Evolutionary conservation across 2,329 filamentous ascomycete genomes (phyloP), one percentile per base, ranked within the genome.

Genomic region (Elsinoe necatrix): DNA sequence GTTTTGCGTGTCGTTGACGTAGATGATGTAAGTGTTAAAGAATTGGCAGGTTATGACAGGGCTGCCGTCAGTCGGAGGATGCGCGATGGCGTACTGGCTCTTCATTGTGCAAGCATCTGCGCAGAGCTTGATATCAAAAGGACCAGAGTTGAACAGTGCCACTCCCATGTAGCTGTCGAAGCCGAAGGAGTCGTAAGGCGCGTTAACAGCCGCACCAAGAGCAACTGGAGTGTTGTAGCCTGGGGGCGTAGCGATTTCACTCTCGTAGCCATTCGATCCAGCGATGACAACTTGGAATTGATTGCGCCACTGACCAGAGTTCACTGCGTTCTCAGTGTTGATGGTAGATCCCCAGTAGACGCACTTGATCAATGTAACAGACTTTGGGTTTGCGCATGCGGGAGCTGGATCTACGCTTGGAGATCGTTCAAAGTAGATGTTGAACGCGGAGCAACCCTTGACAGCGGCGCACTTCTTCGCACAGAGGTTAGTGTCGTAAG

Each of bases 61-160:
- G 2, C 61, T 60, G 39, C 59, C 59, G 18, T 58, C 54, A 12
- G 16, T 54, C 12, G 58, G 57, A 5, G 61, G 58, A 25, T 62
- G 60, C 21, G 47, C 52, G 16, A 61, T 21, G 20, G 61, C 57
- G 48, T 63, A 64, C 4, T 61, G 56, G 37, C 54, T 59, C 47
- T 59, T 57, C 52, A 61, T 58, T 54, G 52, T 57, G 41, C 61
- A 70, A 23, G 61, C 60, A 11, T 63, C 63, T 14, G 64, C 62
- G 54, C 69, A 72, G n/a, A 67, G 62, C 23, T 60, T 51, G 23
- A 65, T 59, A 54, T 70, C 64, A 56, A 67, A 69, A 23, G 65
- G 65, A n/a, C 63, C 63, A 27, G 58, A 58, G 29, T 65, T 66
- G 60, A 67, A 67, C 37, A 60, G 56, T 48, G 61, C 63, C n/a